These are phyloP conservation scores for Xylaria digitata DNA, from an alignment of 2,329 filamentous ascomycete species.

Conservation along the genomic window DNA sequence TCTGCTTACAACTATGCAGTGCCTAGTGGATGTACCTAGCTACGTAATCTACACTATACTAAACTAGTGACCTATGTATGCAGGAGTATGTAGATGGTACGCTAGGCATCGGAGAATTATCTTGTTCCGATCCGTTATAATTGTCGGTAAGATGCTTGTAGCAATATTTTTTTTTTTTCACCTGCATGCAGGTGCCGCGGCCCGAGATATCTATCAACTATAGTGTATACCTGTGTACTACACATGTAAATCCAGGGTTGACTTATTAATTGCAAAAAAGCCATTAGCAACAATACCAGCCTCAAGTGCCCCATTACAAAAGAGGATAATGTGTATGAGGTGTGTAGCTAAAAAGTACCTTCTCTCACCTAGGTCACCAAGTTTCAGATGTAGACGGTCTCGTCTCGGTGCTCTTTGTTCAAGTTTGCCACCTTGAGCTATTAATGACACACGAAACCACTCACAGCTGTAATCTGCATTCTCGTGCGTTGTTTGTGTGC, in stretches of 20 bases:
- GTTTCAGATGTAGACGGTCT: background rate
- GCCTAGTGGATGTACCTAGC: too few species aligned
- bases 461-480: too few species aligned
- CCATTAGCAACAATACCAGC: background rate
- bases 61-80: background rate
- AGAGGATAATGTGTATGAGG: background rate
- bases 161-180: background rate
- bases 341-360: conserved; percentile 1
- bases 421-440: conserved; percentile 11
- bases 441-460: conserved; percentile 12
- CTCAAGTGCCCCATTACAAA: conserved; percentile 2
- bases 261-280: background rate
- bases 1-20: background rate
- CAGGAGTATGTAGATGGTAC: background rate
- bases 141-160: background rate
- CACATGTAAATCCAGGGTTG: background rate
- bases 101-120: conserved; percentile 4
- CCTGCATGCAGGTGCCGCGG: background rate
- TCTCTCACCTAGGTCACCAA: too few species aligned
- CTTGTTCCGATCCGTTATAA: conserved; percentile 9
- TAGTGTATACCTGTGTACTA: background rate
- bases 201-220: background rate
- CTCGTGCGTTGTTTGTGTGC: too few species aligned
- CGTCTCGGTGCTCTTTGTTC: background rate
- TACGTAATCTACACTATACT: background rate